Percentiles rank a stretch among this genome's conserved stretches.
Conservation (phyloP, 139 green algal genomes). For the Chlamydomonas incerta region DNA sequence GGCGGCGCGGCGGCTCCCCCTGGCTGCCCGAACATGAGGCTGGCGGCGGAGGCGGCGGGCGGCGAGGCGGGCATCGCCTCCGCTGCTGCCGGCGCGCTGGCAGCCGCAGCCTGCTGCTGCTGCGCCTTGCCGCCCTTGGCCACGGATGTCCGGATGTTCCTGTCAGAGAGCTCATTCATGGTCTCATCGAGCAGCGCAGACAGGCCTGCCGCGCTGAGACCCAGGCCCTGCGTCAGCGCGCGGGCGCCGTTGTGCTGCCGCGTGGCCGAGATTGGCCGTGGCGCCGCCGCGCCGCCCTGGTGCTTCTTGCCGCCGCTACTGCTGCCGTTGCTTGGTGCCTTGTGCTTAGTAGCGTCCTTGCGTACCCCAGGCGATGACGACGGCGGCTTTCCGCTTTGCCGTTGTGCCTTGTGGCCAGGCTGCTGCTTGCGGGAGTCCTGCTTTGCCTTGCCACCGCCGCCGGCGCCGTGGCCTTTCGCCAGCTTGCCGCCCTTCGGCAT, state of each 20-base stretch:
- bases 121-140: neutral
- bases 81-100: neutral
- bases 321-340: no score
- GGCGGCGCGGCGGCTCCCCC: no score
- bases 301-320: neutral
- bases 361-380: neutral
- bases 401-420: no score
- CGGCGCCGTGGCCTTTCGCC: no score
- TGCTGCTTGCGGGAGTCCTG: no score
- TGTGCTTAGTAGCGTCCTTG: constrained; percentile 6
- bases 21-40: neutral
- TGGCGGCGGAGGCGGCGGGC: neutral
- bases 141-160: neutral
- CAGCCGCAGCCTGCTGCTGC: no score
- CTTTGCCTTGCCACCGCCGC: no score
- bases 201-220: neutral
- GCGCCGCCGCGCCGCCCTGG: no score
- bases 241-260: neutral
- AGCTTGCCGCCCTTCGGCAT: no score
- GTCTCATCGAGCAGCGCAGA: constrained; percentile 12
- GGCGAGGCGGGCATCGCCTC: neutral
- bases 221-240: neutral
- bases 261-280: no score
- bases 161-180: constrained; percentile 8
- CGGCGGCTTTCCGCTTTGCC: neutral